Percentiles rank a stretch among this genome's conserved stretches.
These are phyloP conservation scores for Purshia tridentata DNA, from an alignment of 306 rosid species.

Conservation along the genomic window DNA sequence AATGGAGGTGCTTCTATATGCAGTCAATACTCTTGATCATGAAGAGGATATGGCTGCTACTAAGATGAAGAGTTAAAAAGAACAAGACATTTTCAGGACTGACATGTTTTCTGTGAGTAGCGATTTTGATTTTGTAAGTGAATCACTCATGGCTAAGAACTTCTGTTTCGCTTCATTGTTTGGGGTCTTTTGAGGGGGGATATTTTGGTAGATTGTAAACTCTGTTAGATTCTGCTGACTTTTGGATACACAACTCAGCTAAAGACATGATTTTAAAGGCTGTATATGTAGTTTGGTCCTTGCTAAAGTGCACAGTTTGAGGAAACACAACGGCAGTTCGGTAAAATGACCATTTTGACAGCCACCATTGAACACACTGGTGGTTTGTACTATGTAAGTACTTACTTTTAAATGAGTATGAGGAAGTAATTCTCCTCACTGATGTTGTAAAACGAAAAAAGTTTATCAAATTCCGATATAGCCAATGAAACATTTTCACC, in stretches of 20 bases:
- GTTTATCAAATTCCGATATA: not conserved
- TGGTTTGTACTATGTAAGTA: conserved; percentile 20
- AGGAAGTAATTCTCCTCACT: not conserved
- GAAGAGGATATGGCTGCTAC: conserved; percentile 51
- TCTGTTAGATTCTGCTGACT: conserved; percentile 44
- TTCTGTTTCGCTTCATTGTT: conserved; percentile 27
- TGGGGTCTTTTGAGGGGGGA: conserved; percentile 16
- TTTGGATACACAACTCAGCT: conserved; percentile 37
- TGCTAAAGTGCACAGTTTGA: conserved; percentile 20
- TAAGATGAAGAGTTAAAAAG: conserved; percentile 12
- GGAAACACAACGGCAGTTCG: not conserved
- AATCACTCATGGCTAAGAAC: conserved; percentile 26
- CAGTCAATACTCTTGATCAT: conserved; percentile 64
- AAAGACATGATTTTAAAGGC: conserved; percentile 43
- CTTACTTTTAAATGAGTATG: conserved; percentile 16
- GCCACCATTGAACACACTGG: conserved; percentile 13
- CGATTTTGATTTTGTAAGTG: conserved; percentile 30
- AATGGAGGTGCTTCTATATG: conserved; percentile 84
- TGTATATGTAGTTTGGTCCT: conserved; percentile 23
- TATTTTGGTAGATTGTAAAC: conserved; percentile 55
- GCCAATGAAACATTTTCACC: not conserved
- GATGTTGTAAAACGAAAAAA: not conserved
- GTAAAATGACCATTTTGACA: conserved; percentile 11
- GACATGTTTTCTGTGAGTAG: conserved; percentile 13
- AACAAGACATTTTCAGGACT: conserved; percentile 20